Base-by-base conservation (phyloP, 148 eudicot genomes). In the Pouteria glomerata region DNA sequence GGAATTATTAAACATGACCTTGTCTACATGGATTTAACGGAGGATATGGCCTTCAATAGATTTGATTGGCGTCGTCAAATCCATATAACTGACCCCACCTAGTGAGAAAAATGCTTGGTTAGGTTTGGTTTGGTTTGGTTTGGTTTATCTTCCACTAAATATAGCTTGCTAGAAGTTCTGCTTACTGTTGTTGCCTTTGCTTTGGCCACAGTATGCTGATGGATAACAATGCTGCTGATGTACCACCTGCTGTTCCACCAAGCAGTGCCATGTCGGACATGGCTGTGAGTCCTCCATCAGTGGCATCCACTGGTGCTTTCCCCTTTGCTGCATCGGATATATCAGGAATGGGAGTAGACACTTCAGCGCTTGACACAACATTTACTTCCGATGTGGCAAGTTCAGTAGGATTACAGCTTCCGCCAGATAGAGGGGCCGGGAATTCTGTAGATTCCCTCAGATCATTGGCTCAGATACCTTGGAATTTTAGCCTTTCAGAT, bases 401-500 rank as follows among this genome's bases (percentile, higher is more conserved):
- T 73, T 89, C 97, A 23, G 93, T 86, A 1, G 97, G 96, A 33
- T 79, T 94, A 78, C 90, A 90, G 73, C 94, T 93, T 74, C 86
- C 87, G 24, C 77, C 91, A 6, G 97, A 95, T 76, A 92, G 83
- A 73, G 99, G 92, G 50, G 85, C 75, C 34, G 95, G 89, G 55
- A 79, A 84, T 86, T 86, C 99, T 70, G 82, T 86, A 77, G 94
- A 89, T 79, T 79, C 91, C 35, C 90, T 91, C 13, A 82, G 93
- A 72, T 90, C 93, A 47, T 82, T 92, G 82, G 85, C 84, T 78
- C 98, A 93, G 82, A 89, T 95, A 34, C 99, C 99, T 18, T 95
- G 99, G 99, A 95, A 83, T 68, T 91, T 95, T 75, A 95, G 99
- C 75, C 88, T 95, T 50, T 91, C 99, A 27, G 99, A 95, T 82